These are phyloP conservation scores for Aspergillus pseudotamarii DNA, from an alignment of 2,329 filamentous ascomycete species.

Conservation along the genomic window DNA sequence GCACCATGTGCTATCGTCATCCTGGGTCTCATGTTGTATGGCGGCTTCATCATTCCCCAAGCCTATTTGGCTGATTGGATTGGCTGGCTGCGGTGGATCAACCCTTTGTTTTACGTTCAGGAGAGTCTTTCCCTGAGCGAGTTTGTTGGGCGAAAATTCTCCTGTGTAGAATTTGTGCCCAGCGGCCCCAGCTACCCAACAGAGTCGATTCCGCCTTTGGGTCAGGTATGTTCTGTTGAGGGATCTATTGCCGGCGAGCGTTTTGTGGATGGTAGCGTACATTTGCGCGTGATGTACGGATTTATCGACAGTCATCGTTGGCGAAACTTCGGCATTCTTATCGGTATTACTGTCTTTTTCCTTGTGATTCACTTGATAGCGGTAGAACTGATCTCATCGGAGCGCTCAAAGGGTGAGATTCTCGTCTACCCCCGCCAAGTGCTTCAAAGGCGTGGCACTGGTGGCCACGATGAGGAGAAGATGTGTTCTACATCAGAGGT, in stretches of 20 bases:
- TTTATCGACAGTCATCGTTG: no score
- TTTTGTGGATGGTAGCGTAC: no score
- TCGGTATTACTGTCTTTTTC: slow-evolving; percentile 64
- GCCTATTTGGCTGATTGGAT: slow-evolving; percentile 73
- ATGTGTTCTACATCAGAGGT: not conserved
- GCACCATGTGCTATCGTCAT: slow-evolving; percentile 53
- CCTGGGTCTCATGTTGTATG: slow-evolving; percentile 44
- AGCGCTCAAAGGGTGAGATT: slow-evolving; percentile 74
- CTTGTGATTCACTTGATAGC: slow-evolving; percentile 57
- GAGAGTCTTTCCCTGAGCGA: slow-evolving; percentile 81
- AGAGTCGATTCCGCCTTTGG: no score
- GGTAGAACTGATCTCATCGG: slow-evolving; percentile 52
- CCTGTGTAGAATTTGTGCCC: slow-evolving; percentile 49
- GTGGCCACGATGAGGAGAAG: no score
- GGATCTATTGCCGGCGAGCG: no score
- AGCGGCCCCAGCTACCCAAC: slow-evolving; percentile 16
- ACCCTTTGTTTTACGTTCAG: slow-evolving; percentile 76
- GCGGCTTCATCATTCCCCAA: slow-evolving; percentile 45
- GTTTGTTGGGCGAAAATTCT: slow-evolving; percentile 65
- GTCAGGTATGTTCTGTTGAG: no score
- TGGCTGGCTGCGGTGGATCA: slow-evolving; percentile 76
- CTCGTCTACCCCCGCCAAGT: slow-evolving; percentile 70
- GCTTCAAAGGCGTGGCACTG: no score
- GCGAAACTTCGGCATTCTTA: slow-evolving; percentile 67
- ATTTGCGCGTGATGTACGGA: no score